Percentiles rank a stretch among this genome's conserved stretches.
These are phyloP conservation scores for Xylariales sp. DNA, from an alignment of 2,329 filamentous ascomycete species.

Conservation along the genomic window DNA sequence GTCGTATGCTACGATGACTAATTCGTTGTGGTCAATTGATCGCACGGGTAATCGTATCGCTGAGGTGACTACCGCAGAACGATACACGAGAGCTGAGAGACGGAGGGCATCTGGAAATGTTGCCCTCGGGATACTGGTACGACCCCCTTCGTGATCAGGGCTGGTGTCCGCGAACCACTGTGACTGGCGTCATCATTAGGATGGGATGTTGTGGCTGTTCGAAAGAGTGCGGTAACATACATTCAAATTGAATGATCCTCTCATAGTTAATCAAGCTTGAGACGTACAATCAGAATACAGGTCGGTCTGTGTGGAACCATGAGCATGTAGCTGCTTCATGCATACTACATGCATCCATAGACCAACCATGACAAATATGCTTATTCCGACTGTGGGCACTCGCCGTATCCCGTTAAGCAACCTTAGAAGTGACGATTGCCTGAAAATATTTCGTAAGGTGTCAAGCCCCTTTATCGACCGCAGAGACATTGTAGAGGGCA, in stretches of 20 bases:
- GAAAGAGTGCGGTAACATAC: neutral
- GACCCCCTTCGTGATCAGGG: neutral
- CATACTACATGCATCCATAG: neutral
- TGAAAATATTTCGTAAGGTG: conserved; percentile 3
- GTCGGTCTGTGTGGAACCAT: neutral
- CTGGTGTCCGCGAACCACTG: neutral
- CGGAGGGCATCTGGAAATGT: conserved; percentile 6
- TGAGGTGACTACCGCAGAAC: neutral
- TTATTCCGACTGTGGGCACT: neutral
- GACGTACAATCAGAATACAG: conserved; percentile 6
- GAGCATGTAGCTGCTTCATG: neutral
- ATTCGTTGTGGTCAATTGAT: neutral
- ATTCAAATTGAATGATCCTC: neutral
- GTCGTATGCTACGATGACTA: conserved; percentile 34
- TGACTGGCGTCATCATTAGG: neutral
- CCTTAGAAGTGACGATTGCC: neutral
- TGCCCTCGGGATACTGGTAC: neutral
- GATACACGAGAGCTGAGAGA: neutral
- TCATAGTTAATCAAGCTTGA: neutral
- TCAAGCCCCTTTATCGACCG: neutral
- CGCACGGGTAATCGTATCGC: neutral
- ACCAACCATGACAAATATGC: conserved; percentile 16
- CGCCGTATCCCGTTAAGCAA: neutral
- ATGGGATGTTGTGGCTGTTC: neutral
- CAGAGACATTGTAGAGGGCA: neutral